A percentile compares a stretch with the other conserved stretches of the same genome.
Evolutionary conservation across 2,329 filamentous ascomycete species (phyloP).

Genomic region (Xylaria arbuscula): DNA sequence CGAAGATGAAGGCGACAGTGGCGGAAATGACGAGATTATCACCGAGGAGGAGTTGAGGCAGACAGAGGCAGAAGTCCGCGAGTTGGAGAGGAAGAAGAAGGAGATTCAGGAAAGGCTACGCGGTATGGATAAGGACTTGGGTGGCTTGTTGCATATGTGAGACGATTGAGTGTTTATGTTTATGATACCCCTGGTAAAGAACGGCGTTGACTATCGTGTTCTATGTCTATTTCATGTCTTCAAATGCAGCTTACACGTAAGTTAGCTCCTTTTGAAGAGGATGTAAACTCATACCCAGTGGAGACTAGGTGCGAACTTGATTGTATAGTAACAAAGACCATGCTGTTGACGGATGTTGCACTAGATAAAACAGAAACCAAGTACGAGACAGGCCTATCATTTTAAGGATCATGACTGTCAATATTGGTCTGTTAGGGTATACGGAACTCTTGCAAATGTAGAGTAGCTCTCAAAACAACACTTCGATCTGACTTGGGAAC

Average conservation of each 20-base stretch:
- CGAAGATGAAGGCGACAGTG: constrained; percentile 55
- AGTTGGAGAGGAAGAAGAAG: constrained; percentile 66
- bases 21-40: constrained; percentile 57
- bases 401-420: not conserved
- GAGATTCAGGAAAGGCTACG: constrained; percentile 65
- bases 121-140: constrained; percentile 67
- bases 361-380: not conserved
- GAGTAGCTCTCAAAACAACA: not conserved
- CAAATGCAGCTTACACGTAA: not conserved
- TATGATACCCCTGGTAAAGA: constrained; percentile 36
- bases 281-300: not conserved
- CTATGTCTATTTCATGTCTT: not conserved
- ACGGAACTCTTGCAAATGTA: not conserved
- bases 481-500: not conserved
- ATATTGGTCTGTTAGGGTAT: not conserved
- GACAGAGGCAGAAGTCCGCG: constrained; percentile 74
- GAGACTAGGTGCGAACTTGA: not conserved
- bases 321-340: not conserved
- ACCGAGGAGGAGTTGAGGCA: constrained; percentile 75
- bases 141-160: constrained; percentile 65
- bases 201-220: constrained; percentile 4
- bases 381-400: not conserved
- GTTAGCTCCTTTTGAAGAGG: not conserved
- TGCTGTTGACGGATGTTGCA: not conserved
- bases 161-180: constrained; percentile 5